A percentile compares a stretch with the other conserved stretches of the same genome.
phyloP scores from a whole-genome alignment of 2,329 filamentous ascomycete genomes.

The Penicillium sp. region DNA sequence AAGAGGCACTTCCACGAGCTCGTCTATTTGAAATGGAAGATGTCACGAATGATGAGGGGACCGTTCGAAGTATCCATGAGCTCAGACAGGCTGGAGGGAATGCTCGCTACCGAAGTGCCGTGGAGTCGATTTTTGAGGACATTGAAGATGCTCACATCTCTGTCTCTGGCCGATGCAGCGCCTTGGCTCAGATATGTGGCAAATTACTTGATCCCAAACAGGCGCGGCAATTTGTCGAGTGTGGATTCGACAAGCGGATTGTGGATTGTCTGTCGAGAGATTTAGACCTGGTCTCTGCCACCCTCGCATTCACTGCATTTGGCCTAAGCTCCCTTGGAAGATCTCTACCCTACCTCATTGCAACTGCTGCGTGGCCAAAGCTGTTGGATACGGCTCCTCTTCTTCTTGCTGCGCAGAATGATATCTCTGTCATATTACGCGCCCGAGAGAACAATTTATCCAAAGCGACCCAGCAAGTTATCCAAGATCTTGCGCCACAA shows the following conservation, averaged over 20 bases:
- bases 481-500: constrained; percentile 32
- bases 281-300: constrained; percentile 52
- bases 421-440: constrained; percentile 31
- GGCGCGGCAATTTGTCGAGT: constrained; percentile 66
- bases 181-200: constrained; percentile 59
- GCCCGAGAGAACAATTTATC: constrained; percentile 31
- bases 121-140: constrained; percentile 63
- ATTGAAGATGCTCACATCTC: constrained; percentile 55
- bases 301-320: constrained; percentile 39
- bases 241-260: constrained; percentile 71
- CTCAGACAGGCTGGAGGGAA: constrained; percentile 63
- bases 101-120: constrained; percentile 59
- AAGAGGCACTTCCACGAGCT: constrained; percentile 13
- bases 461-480: constrained; percentile 33
- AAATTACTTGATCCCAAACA: constrained; percentile 54
- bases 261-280: constrained; percentile 65
- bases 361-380: constrained; percentile 36
- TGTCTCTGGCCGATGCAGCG: constrained; percentile 54
- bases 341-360: constrained; percentile 32
- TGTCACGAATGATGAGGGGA: constrained; percentile 47
- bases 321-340: constrained; percentile 34
- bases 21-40: constrained; percentile 49
- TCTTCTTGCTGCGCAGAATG: constrained; percentile 34
- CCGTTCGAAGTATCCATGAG: constrained; percentile 64
- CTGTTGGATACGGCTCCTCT: constrained; percentile 32